phyloP scores from a whole-genome alignment of 257 asterid species.

The Solanum raphanifolium region DNA sequence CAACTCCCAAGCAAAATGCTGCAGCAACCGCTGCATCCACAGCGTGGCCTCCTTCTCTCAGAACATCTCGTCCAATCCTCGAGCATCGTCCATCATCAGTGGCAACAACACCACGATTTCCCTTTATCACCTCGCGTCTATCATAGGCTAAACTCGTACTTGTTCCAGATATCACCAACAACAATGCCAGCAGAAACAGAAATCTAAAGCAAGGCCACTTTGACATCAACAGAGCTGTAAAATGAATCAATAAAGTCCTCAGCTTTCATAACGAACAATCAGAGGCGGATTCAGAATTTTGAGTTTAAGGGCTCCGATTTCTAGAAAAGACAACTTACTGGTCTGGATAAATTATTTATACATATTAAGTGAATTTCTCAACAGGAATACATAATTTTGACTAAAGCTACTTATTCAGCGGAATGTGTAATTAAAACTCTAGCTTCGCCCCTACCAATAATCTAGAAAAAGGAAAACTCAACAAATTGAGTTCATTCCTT shows the following conservation, averaged over 20 bases:
- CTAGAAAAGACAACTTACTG: not conserved
- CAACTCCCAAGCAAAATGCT: constrained; percentile 57
- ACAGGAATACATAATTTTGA: not conserved
- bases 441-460: not conserved
- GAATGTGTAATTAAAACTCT: not conserved
- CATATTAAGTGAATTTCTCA: not conserved
- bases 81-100: constrained; percentile 62
- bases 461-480: not conserved
- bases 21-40: constrained; percentile 81
- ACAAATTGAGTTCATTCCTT: not conserved
- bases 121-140: constrained; percentile 19
- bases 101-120: constrained; percentile 38
- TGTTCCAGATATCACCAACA: not conserved
- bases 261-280: not conserved
- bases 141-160: not conserved
- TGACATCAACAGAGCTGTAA: not conserved
- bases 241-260: not conserved
- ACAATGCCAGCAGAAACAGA: not conserved
- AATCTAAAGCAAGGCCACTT: not conserved
- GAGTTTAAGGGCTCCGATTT: not conserved
- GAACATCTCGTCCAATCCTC: constrained; percentile 36
- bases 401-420: not conserved
- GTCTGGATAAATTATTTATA: not conserved
- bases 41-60: constrained; percentile 56
- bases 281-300: not conserved